Base-by-base conservation (phyloP, 768 basidiomycete species). In the Inosperma sp. region DNA sequence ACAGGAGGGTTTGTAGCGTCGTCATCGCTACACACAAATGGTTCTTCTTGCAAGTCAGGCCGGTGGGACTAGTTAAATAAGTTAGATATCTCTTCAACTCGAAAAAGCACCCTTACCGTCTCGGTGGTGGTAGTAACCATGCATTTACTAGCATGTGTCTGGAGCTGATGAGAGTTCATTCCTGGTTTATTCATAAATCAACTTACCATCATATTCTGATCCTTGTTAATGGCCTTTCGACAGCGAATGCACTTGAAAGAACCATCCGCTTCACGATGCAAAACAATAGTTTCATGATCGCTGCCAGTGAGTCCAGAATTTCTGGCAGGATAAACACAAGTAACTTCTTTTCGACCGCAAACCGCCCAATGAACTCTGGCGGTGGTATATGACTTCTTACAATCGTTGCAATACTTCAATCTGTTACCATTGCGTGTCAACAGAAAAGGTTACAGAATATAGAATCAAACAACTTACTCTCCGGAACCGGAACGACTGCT, bases 121-220 rank as follows among this genome's bases (percentile, higher is more conserved):
- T 44, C 29, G 17, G 26, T 8, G 25, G n/a, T n/a, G n/a, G n/a
- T n/a, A n/a, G 25, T 44, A 31, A 26, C 4, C 26, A 9, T 26
- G 29, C 42, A 44, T 44, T 44, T 26, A 7, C 23, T 26, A 29
- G 42, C 19, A 14, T 44, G 42, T 12, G 22, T 31, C 42, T 44
- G 29, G 29, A 8, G 25, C 22, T 23, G 29, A 31, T 44, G 25
- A 44, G 42, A 26, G n/a, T 44, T 44, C 42, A 44, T 31, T 27
- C 42, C 17, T 31, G 25, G n/a, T 1, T 29, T 31, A 13, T 27
- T 44, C 29, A 14, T 17, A 27, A 31, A 44, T 44, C 25, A 16
- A 44, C 29, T 7, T 14, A 44, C 42, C 42, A 27, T 44, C 25
- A 44, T 44, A 31, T 29, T 44, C 42, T 44, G 42, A 25, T 44